phyloP scores from a whole-genome alignment of 345 rosid species.

The Ailanthus altissimus region DNA sequence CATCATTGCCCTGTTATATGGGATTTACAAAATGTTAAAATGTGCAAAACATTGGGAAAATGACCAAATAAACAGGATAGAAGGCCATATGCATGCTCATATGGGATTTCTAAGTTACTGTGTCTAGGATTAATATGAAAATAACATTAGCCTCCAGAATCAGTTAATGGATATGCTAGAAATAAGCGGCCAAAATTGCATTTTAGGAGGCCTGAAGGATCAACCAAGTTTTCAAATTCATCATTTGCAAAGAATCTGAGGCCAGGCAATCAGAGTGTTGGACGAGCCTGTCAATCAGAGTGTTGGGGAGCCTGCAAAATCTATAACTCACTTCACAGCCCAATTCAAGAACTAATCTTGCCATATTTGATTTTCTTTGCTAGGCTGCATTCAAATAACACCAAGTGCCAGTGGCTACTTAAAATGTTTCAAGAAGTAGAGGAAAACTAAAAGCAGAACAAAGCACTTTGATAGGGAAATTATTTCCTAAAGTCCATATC shows the following conservation, averaged over 20 bases:
- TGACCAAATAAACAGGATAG: neutral
- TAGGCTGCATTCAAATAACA: neutral
- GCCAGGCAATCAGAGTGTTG: neutral
- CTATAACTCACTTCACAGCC: neutral
- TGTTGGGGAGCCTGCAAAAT: neutral
- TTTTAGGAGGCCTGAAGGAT: neutral
- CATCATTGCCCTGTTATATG: constrained; percentile 75
- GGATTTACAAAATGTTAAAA: neutral
- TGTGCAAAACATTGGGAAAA: neutral
- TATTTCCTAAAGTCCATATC: neutral
- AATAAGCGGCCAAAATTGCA: neutral
- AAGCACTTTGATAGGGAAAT: neutral
- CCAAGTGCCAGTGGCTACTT: neutral
- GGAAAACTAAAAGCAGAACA: neutral
- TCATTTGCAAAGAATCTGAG: neutral
- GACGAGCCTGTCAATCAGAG: neutral
- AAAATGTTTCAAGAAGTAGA: neutral
- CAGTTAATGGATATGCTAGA: neutral
- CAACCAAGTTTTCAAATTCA: neutral
- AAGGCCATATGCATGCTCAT: neutral
- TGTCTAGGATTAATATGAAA: neutral
- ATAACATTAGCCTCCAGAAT: neutral
- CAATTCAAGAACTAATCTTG: neutral
- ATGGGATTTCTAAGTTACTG: neutral
- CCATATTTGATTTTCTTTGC: neutral